Evolutionary conservation across 352 stramenopile genomes (phyloP), one percentile per base, ranked within the genome.

Genomic region (Blastocystis sp.): DNA sequence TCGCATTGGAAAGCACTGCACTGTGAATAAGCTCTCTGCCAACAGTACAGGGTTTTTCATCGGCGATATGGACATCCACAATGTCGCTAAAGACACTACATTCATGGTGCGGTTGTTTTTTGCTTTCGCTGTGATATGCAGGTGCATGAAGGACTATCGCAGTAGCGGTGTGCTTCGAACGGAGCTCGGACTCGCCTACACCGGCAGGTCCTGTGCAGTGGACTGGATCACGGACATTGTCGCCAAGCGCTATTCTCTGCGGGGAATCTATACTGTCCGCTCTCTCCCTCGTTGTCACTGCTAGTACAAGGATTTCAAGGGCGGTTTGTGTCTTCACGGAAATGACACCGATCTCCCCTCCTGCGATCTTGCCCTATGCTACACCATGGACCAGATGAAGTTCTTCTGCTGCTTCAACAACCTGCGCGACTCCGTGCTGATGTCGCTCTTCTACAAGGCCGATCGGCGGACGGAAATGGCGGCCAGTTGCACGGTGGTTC

Each of bases 21-120:
- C 28, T 2, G 21, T 76, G 66, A 76, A 76, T 17, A 76, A 76
- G 66, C 66, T 76, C 52, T 24, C 19, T 59, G 28, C 54, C 10
- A 38, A 42, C 21, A 59, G 34, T 14, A 76, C 3, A 2, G 66
- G 66, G 21, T 11, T 76, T 4, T 38, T 38, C 24, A 21, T 48
- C 54, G 66, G 10, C 11, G 66, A 76, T 24, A 2, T 76, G 19
- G 38, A 76, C 14, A 21, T 48, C 24, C n/a, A 21, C n/a, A 76
- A 76, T 48, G 1, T 76, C 1, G 24, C 54, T 1, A 76, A 57
- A 45, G 52, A 76, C 52, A 76, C 66, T 14, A 48, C 28, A 11
- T 59, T 76, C 14, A 42, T n/a, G 28, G n/a, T 76, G 48, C n/a
- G 38, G 66, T 76, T 59, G 21, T 0, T 34, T 52, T n/a, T 17